Conservation (phyloP, 768 basidiomycete genomes). For the Daedalea quercina region DNA sequence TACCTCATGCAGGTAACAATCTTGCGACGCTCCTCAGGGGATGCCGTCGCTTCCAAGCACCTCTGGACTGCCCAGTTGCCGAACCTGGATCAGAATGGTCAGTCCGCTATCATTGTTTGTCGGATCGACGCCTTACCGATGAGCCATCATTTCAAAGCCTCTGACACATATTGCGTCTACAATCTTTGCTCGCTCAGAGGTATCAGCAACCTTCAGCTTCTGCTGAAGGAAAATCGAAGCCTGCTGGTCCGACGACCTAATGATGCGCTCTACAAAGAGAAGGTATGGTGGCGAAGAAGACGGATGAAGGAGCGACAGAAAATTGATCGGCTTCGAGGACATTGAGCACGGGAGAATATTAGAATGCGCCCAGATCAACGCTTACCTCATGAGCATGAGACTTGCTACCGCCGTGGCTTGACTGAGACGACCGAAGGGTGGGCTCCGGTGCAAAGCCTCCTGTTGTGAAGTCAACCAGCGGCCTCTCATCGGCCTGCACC, state of each 20-base stretch:
- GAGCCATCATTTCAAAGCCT: slow-evolving; percentile 91
- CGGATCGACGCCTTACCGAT: slow-evolving; percentile 42
- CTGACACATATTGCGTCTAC: slow-evolving; percentile 81
- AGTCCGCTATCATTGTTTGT: background rate
- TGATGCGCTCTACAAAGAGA: slow-evolving; percentile 76
- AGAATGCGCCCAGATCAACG: background rate
- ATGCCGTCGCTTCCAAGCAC: slow-evolving; percentile 76
- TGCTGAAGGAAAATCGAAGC: slow-evolving; percentile 88
- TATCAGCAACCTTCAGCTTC: slow-evolving; percentile 81
- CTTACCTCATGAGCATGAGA: slow-evolving; percentile 48
- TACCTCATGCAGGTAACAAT: slow-evolving; percentile 86
- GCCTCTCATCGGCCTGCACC: slow-evolving; percentile 18
- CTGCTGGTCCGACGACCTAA: slow-evolving; percentile 87
- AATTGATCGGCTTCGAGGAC: slow-evolving; percentile 71
- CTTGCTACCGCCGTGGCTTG: slow-evolving; percentile 12
- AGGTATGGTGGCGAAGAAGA: slow-evolving; percentile 81
- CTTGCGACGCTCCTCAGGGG: slow-evolving; percentile 67
- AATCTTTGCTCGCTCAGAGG: slow-evolving; percentile 72
- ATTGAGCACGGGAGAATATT: background rate
- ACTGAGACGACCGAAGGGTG: slow-evolving; percentile 7
- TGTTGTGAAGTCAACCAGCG: slow-evolving; percentile 1
- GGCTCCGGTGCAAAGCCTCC: slow-evolving; percentile 7
- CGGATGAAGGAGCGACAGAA: slow-evolving; percentile 77
- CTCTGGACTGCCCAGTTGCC: slow-evolving; percentile 91
- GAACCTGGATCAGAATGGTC: slow-evolving; percentile 43